Base-by-base conservation (phyloP, 495 filamentous ascomycete species). In the Cenococcum geophilum region DNA sequence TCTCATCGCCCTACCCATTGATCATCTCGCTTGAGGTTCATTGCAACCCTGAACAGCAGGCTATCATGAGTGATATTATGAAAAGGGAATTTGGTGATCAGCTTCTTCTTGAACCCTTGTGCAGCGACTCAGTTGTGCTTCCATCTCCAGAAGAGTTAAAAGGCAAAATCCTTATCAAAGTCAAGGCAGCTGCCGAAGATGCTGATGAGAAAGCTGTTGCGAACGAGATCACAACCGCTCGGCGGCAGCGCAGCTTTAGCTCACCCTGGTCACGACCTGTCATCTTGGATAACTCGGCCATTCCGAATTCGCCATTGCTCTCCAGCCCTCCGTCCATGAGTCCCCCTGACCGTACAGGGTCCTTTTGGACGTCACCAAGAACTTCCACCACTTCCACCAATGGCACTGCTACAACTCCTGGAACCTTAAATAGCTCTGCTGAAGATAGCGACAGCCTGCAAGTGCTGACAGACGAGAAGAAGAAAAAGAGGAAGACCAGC, bases 11-110 rank as follows among this genome's bases (percentile, higher is more conserved):
- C 16, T 96, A 91, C 61, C 93, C 93, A 8, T 80, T 98, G 8
- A 95, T 92, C 73, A 81, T 98, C 50, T 97, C 93, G 16, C 86
- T 98, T 22, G 93, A 98, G 69, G 92, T 98, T 18, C 93, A 96
- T 71, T 98, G 93, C 79, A 85, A 80, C 64, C 72, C 84, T 10
- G 80, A 86, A 53, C 92, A 96, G 67, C 93, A 98, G 71, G 76
- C 82, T 42, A 81, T 80, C 40, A 97, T 98, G 92, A 89, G 91
- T 22, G 86, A 89, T 54, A 93, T 90, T 60, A 95, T 98, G 84
- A 85, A 84, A 56, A 83, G 87, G 25, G 82, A 85, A 20, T 91
- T 96, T 71, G 88, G 86, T 34, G 80, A 88, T 22, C 83, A 84
- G 68, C 83, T 98, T 10, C 75, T 97, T 22, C 80, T 84, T 1